phyloP scores from a whole-genome alignment of 2,329 filamentous ascomycete species.

The Exophiala calicioides region DNA sequence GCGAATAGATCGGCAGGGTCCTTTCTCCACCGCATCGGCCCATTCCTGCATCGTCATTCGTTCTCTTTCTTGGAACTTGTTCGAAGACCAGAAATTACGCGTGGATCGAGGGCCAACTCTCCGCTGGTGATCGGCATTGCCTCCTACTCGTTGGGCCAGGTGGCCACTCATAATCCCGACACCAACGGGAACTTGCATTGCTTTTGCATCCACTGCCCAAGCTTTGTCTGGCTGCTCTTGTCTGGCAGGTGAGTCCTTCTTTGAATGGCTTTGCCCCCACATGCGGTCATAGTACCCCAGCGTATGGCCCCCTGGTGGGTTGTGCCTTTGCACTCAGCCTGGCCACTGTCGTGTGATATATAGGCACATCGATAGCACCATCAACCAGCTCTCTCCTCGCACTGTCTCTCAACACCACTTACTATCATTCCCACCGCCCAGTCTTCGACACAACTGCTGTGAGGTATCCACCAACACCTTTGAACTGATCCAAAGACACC shows the following conservation, averaged over 20 bases:
- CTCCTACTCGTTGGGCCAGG: slow-evolving; percentile 9
- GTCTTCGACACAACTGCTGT: too few species aligned
- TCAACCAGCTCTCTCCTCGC: too few species aligned
- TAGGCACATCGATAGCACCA: too few species aligned
- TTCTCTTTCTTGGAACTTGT: slow-evolving; percentile 9
- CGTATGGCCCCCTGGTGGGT: not conserved
- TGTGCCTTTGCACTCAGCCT: not conserved
- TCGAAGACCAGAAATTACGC: slow-evolving; percentile 18
- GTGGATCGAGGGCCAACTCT: slow-evolving; percentile 20
- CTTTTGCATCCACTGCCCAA: slow-evolving; percentile 2
- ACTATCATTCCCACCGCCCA: too few species aligned
- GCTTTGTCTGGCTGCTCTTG: too few species aligned
- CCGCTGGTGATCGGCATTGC: slow-evolving; percentile 19
- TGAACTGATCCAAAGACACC: not conserved
- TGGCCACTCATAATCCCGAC: slow-evolving; percentile 5
- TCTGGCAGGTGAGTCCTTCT: too few species aligned
- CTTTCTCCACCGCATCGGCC: slow-evolving; percentile 5
- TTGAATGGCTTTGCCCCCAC: slow-evolving; percentile 5
- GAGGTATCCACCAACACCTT: not conserved
- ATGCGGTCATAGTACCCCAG: not conserved
- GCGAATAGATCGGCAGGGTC: slow-evolving; percentile 25
- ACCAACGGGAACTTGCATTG: slow-evolving; percentile 25
- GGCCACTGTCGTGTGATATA: not conserved
- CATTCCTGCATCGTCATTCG: slow-evolving; percentile 6
- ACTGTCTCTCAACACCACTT: too few species aligned